Base-by-base conservation (phyloP, 495 filamentous ascomycete species). In the Aspergillus diversus region DNA sequence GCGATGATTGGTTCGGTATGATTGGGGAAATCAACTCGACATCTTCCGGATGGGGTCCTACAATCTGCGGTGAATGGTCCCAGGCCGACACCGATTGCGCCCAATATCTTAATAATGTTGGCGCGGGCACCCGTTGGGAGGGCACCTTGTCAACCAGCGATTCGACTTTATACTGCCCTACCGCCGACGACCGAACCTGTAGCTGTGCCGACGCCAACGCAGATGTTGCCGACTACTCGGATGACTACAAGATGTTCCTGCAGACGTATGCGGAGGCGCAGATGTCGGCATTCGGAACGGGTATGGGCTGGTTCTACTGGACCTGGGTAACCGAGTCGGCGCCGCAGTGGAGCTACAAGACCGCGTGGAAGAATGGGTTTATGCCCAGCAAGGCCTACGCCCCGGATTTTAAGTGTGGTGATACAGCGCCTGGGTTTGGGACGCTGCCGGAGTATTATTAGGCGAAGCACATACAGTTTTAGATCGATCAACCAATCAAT, bases 231-330 rank as follows among this genome's bases (percentile, higher is more conserved):
- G 68, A 76, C 3, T 99, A 93, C 80, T 86, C 84, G 47, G 77
- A 80, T 48, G 77, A 75, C 9, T 99, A 99, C 77, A 97, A 96
- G 76, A 75, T 87, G 63, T 98, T 92, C 78, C 78, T 99, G 63
- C 83, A 83, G 67, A 90, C 89, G 71, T 97, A 98, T 77, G 94
- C 95, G 27, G 89, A 97, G 76, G 94, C 93, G 46, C 96, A 99
- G 79, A 98, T 99, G 92, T 77, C 83, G 15, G 89, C 87, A 33
- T 99, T 97, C 64, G 93, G 97, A 74, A 86, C 87, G 49, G 91
- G 90, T 7, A 93, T 90, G 87, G 96, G 96, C 52, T 98, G 96
- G 95, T 93, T 97, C 77, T 98, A 98, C 78, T 99, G 96, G 96
- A 97, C 93, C 27, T 92, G 90, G 91, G 78, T 86, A 61, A 93